Conservation (phyloP, 306 rosid genomes). For the Cucumis melo region DNA sequence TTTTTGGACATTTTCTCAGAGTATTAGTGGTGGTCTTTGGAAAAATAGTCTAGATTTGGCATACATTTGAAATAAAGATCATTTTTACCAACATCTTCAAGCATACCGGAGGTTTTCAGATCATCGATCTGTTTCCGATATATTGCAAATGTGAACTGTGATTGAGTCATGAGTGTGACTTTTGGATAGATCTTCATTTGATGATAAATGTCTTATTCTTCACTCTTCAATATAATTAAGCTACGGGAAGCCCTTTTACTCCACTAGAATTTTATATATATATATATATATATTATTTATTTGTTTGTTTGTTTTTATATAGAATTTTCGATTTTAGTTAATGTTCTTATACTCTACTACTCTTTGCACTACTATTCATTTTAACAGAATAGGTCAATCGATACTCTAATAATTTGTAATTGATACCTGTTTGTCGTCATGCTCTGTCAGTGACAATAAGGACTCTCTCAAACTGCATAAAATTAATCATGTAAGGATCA, state of each 20-base stretch:
- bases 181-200: background rate
- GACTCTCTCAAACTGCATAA: conserved; percentile 80
- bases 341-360: background rate
- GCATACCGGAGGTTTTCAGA: background rate
- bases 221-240: background rate
- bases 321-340: background rate
- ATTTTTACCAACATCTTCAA: background rate
- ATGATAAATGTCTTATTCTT: background rate
- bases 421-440: conserved; percentile 86
- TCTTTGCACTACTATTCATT: background rate
- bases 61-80: background rate
- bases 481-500: conserved; percentile 21
- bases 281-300: too few relatives aligned
- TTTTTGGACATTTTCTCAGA: background rate
- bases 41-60: background rate
- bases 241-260: background rate
- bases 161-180: background rate
- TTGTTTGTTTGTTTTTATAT: background rate
- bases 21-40: background rate
- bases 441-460: conserved; percentile 86
- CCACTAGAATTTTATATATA: background rate
- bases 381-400: background rate
- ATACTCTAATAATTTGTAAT: background rate
- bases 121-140: background rate
- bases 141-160: background rate